phyloP scores from a whole-genome alignment of 225 moss, liverwort and hornwort genomes.

The Sphagnum contortum region DNA sequence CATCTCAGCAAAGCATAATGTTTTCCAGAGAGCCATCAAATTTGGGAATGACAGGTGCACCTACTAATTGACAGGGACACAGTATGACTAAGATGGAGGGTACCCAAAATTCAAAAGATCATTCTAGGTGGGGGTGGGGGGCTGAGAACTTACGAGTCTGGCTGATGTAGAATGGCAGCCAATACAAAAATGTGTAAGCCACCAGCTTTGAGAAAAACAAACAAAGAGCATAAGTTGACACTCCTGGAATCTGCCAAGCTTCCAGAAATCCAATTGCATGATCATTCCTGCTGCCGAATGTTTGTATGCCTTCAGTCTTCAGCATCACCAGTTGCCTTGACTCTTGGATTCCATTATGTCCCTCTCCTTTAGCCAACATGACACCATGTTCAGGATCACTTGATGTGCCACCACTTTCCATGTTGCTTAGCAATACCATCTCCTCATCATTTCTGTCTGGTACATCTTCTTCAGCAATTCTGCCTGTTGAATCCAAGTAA shows the following conservation, averaged over 20 bases:
- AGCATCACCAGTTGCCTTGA: constrained; percentile 11
- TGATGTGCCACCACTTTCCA: no score
- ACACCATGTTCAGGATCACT: constrained; percentile 3
- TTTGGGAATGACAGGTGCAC: no score
- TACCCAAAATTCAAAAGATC: no score
- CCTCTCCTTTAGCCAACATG: constrained; percentile 22
- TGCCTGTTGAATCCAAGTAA: no score
- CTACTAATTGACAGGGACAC: no score
- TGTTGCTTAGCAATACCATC: no score
- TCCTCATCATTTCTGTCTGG: no score
- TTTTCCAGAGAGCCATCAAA: neutral
- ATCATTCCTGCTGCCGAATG: constrained; percentile 25
- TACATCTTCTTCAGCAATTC: no score
- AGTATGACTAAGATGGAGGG: no score
- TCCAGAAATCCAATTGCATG: constrained; percentile 64
- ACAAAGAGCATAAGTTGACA: constrained; percentile 72
- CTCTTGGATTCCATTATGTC: constrained; percentile 17
- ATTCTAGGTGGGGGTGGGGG: neutral
- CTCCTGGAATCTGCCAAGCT: constrained; percentile 91
- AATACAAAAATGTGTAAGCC: constrained; percentile 87
- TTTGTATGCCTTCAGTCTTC: constrained; percentile 16
- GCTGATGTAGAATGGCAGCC: constrained; percentile 94
- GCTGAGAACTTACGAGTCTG: constrained; percentile 51
- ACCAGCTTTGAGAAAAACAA: constrained; percentile 89
- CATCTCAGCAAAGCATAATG: neutral